Conservation (phyloP, 345 rosid species). For the Citrus sp. region DNA sequence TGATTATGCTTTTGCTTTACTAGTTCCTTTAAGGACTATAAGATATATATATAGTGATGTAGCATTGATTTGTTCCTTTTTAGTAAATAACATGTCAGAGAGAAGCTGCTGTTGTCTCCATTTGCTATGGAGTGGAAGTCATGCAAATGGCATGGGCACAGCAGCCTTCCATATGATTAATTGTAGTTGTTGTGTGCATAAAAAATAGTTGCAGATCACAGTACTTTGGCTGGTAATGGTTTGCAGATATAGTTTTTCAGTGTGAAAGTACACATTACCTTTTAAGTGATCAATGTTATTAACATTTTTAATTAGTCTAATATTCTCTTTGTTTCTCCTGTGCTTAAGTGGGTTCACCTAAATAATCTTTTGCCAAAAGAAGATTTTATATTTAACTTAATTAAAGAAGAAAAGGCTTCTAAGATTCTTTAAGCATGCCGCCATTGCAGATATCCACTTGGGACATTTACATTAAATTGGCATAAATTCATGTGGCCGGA, state of each 20-base stretch:
- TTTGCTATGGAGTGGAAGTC: constrained; percentile 17
- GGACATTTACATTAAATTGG: neutral
- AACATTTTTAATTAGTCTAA: constrained; percentile 13
- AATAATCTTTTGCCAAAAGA: constrained; percentile 3
- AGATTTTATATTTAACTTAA: constrained; percentile 12
- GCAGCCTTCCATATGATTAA: constrained; percentile 31
- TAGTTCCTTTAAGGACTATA: neutral
- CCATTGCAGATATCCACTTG: constrained; percentile 11
- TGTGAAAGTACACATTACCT: constrained; percentile 37
- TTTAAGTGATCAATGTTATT: constrained; percentile 20
- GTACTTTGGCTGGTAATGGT: constrained; percentile 15
- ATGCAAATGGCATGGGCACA: constrained; percentile 20
- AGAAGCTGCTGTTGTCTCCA: constrained; percentile 32
- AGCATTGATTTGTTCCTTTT: neutral
- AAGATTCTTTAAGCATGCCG: constrained; percentile 21
- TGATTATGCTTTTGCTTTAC: constrained; percentile 21
- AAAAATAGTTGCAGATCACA: constrained; percentile 8
- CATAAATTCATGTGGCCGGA: constrained; percentile 21
- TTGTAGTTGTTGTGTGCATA: neutral
- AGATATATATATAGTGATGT: neutral
- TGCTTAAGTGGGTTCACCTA: constrained; percentile 11
- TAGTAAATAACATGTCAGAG: neutral
- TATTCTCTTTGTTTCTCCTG: constrained; percentile 9
- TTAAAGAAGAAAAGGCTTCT: constrained; percentile 16
- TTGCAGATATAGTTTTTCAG: constrained; percentile 31